phyloP scores from a whole-genome alignment of 169 alveolate species.

The Eimeria sp. region DNA sequence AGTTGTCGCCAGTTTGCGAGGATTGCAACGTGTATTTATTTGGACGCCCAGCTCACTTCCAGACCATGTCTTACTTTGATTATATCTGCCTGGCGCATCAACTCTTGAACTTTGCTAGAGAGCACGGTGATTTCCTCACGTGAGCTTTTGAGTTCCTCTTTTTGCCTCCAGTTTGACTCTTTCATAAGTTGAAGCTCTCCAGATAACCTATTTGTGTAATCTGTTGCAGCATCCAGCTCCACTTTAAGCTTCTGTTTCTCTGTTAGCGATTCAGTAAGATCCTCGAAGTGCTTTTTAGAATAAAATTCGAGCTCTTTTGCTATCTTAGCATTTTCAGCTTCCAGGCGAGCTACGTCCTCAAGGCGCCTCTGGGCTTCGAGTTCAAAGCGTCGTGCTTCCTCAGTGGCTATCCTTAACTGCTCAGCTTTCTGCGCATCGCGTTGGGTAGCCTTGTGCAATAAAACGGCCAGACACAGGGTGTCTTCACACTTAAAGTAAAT shows the following conservation, averaged over 20 bases:
- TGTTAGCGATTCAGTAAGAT: constrained; percentile 12
- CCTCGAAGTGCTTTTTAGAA: constrained; percentile 45
- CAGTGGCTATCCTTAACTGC: constrained; percentile 20
- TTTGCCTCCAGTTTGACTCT: background rate
- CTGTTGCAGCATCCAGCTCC: constrained; percentile 44
- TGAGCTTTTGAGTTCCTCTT: constrained; percentile 33
- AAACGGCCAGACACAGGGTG: background rate
- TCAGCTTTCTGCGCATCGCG: constrained; percentile 56
- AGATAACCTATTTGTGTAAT: background rate
- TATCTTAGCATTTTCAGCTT: constrained; percentile 38
- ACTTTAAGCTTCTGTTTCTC: constrained; percentile 51
- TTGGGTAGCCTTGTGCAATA: constrained; percentile 32
- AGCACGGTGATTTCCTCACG: constrained; percentile 56
- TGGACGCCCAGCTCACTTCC: background rate
- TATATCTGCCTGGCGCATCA: constrained; percentile 60
- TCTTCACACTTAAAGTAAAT: background rate
- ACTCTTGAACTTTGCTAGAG: constrained; percentile 29
- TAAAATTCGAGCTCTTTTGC: constrained; percentile 39
- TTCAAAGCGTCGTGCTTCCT: constrained; percentile 45
- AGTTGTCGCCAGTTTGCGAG: background rate
- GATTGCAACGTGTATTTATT: background rate
- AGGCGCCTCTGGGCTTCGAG: background rate
- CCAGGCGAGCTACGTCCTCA: constrained; percentile 27
- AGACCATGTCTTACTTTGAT: background rate
- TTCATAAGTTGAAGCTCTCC: constrained; percentile 48